Base-by-base conservation (phyloP, 129 eudicot genomes). In the Chrysanthemum lavandulifolium region DNA sequence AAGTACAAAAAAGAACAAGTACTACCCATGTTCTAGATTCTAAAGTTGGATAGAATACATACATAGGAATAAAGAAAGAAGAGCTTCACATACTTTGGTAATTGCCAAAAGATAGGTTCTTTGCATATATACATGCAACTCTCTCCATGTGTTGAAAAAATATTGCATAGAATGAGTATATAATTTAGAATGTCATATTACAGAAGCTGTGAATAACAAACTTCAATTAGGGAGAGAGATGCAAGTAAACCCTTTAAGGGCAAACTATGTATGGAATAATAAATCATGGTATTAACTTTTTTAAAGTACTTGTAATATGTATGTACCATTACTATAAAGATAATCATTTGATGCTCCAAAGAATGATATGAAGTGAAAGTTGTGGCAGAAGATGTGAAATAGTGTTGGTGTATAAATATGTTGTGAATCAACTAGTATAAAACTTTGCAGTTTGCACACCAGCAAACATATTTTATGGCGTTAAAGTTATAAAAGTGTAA, bases 21-120 rank as follows among this genome's bases (percentile, higher is more conserved):
- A 71, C 78, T 72, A 71, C 73, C 73, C 82, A 78, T 78, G 77
- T 78, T 78, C 78, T 47, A 78, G 78, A 78, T 78, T 78, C 82
- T 73, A 78, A 78, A 78, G 82, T 29, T 72, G 40, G 63, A 78
- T 72, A 64, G 73, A 72, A 78, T 72, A 78, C 72, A 72, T 78
- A 72, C 69, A 78, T 31, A 48, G 60, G 65, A 57, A 67, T 67
- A 45, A 65, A 40, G 65, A 74, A 53, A 45, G 56, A 65, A 74
- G 65, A 74, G 72, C 56, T 74, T 74, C 79, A 72, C 76, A 58
- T 72, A 72, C 76, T 55, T 57, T 57, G 67, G 67, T 72, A 59
- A 43, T 58, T 45, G 25, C 67, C 56, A 72, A 72, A 72, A 58
- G 76, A 58, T 72, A 58, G 76, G 43, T 57, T 71, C 45, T 71